These are phyloP conservation scores for Penicillium pancosmium DNA, from an alignment of 495 filamentous ascomycete species.

Conservation along the genomic window DNA sequence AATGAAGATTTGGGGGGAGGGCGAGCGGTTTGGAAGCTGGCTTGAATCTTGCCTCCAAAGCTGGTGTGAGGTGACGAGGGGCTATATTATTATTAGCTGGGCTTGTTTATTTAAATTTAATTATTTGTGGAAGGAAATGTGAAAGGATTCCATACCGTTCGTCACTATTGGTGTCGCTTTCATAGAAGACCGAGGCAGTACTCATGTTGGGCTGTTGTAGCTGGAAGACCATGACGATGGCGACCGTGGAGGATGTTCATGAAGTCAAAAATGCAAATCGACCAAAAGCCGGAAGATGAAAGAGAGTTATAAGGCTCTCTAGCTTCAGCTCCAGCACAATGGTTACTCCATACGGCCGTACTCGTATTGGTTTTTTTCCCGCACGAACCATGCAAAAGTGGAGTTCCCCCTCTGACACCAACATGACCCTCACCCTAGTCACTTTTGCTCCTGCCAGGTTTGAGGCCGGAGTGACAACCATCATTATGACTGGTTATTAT, in stretches of 20 bases:
- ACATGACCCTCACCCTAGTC: too few relatives aligned
- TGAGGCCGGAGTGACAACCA: too few relatives aligned
- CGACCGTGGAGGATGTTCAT: not conserved
- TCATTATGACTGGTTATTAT: not conserved
- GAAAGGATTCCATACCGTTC: slow-evolving; percentile 22
- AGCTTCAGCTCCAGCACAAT: too few relatives aligned
- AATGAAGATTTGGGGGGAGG: slow-evolving; percentile 38
- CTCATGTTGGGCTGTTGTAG: slow-evolving; percentile 11
- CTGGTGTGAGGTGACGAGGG: slow-evolving; percentile 11
- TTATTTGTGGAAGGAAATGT: not conserved
- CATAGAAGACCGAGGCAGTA: slow-evolving; percentile 20
- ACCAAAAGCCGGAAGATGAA: not conserved
- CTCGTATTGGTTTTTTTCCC: slow-evolving; percentile 3
- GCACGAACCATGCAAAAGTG: slow-evolving; percentile 2
- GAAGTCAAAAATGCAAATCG: not conserved
- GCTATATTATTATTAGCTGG: not conserved
- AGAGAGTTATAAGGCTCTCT: not conserved
- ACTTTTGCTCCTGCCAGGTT: too few relatives aligned
- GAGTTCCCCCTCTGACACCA: not conserved
- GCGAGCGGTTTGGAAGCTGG: slow-evolving; percentile 39
- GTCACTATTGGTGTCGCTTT: slow-evolving; percentile 29
- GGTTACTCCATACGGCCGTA: slow-evolving; percentile 8
- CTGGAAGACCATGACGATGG: not conserved
- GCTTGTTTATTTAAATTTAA: not conserved
- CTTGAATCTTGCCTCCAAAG: slow-evolving; percentile 25